A percentile compares a stretch with the other conserved stretches of the same genome.
Evolutionary conservation across 2,329 filamentous ascomycete genomes (phyloP).

Genomic region (Aspergillus udagawae): DNA sequence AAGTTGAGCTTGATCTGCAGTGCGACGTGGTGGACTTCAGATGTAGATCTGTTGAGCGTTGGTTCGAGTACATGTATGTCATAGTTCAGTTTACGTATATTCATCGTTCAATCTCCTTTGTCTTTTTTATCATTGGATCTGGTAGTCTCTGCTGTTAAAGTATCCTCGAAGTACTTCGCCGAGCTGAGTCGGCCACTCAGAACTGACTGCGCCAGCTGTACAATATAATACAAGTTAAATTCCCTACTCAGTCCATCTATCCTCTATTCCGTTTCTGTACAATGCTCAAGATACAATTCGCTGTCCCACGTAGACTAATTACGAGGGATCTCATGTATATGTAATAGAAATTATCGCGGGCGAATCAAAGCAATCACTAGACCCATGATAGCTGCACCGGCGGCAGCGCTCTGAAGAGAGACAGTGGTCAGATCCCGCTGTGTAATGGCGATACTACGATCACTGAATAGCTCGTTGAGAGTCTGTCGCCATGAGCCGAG

Average conservation of each 20-base stretch:
- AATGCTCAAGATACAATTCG: conserved; percentile 5
- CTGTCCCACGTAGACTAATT: neutral
- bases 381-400: conserved; percentile 60
- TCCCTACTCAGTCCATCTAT: neutral
- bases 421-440: conserved; percentile 69
- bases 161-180: neutral
- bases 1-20: neutral
- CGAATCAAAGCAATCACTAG: conserved; percentile 50
- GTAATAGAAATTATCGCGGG: conserved; percentile 31
- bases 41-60: conserved; percentile 6
- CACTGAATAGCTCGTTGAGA: conserved; percentile 60
- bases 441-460: conserved; percentile 58
- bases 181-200: neutral
- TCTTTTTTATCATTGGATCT: conserved; percentile 7
- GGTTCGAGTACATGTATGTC: conserved; percentile 11
- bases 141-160: neutral
- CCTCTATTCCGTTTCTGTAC: neutral
- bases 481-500: conserved; percentile 47
- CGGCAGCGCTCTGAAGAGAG: conserved; percentile 62
- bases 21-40: conserved; percentile 17
- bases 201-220: neutral
- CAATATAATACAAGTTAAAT: neutral
- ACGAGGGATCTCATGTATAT: conserved; percentile 12
- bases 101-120: conserved; percentile 28
- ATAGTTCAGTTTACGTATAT: conserved; percentile 27